Evolutionary conservation across 495 filamentous ascomycete genomes (phyloP).

Genomic region (Lasiosphaeris hirsuta): DNA sequence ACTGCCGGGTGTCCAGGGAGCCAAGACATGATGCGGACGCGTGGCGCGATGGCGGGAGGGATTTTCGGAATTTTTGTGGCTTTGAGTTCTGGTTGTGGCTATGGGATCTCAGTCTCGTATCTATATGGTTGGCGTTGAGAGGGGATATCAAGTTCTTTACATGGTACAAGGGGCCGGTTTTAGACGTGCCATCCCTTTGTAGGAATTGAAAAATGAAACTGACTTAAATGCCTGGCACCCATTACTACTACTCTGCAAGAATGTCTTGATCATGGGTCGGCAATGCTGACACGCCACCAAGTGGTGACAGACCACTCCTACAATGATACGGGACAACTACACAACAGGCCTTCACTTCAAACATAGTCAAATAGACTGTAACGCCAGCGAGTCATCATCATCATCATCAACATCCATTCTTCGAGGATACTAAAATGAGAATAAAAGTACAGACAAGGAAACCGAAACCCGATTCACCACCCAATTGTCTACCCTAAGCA

Average conservation of each 20-base stretch:
- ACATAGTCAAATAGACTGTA: too few species aligned
- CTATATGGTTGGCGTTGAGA: slow-evolving; percentile 22
- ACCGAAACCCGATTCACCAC: not conserved
- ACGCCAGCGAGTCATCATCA: not conserved
- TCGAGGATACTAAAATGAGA: slow-evolving; percentile 18
- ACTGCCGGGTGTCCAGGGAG: too few species aligned
- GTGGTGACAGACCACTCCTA: not conserved
- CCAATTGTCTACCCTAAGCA: slow-evolving; percentile 12
- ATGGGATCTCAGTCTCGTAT: slow-evolving; percentile 6
- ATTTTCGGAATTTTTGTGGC: not conserved
- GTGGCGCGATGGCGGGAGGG: too few species aligned
- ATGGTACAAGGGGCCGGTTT: slow-evolving; percentile 8
- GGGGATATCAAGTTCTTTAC: slow-evolving; percentile 15
- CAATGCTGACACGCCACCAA: not conserved
- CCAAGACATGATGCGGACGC: too few species aligned
- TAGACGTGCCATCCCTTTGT: slow-evolving; percentile 5
- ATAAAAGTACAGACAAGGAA: slow-evolving; percentile 22
- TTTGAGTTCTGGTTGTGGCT: not conserved
- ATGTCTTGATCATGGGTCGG: not conserved
- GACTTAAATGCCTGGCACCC: not conserved
- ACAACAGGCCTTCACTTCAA: too few species aligned
- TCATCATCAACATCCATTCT: slow-evolving; percentile 8
- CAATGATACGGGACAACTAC: too few species aligned
- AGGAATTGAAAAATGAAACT: slow-evolving; percentile 9
- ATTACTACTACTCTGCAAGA: not conserved